A percentile compares a stretch with the other conserved stretches of the same genome.
phyloP scores from a whole-genome alignment of 2,329 filamentous ascomycete genomes.

The Fusarium equiseti region DNA sequence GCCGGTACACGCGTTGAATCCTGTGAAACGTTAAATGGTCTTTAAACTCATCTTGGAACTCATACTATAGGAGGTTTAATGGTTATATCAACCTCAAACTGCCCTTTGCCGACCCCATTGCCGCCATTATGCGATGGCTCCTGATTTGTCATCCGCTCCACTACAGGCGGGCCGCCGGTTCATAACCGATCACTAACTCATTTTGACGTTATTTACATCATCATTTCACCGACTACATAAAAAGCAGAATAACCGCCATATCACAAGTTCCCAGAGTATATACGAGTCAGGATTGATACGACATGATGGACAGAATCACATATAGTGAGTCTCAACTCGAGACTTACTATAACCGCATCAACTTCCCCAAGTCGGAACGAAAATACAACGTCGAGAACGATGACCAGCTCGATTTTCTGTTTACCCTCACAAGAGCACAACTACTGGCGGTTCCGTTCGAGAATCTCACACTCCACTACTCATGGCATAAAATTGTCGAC shows the following conservation, averaged over 20 bases:
- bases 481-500: conserved; percentile 16
- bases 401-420: conserved; percentile 7
- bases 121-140: neutral
- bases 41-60: neutral
- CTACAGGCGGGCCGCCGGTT: conserved; percentile 1
- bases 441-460: conserved; percentile 20
- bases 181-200: conserved; percentile 2
- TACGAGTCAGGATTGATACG: accelerated
- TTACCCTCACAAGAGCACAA: neutral
- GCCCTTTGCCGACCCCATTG: conserved; percentile 5
- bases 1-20: neutral
- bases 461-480: conserved; percentile 32
- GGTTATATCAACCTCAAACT: neutral
- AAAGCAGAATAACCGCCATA: neutral
- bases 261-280: neutral
- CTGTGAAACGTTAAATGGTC: neutral
- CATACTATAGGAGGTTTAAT: accelerated
- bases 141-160: conserved; percentile 10
- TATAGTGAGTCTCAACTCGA: conserved; percentile 8
- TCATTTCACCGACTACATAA: neutral
- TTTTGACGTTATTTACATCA: neutral
- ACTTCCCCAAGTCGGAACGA: neutral
- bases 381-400: neutral
- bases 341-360: conserved; percentile 22
- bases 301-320: conserved; percentile 17